phyloP scores from a whole-genome alignment of 306 rosid genomes.

The Alnus rubra region DNA sequence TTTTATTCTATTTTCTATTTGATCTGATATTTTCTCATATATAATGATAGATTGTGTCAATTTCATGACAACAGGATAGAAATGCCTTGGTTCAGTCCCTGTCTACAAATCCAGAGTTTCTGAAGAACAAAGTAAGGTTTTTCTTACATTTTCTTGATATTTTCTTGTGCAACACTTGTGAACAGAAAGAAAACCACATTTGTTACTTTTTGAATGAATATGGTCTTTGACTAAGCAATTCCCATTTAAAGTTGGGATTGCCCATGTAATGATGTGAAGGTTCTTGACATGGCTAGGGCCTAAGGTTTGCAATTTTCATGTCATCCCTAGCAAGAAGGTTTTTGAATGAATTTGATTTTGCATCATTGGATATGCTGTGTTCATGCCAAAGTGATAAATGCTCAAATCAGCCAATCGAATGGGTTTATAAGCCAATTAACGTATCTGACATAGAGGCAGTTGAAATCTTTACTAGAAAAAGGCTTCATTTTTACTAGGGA shows the following conservation, averaged over 20 bases:
- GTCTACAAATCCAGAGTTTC: conserved; percentile 85
- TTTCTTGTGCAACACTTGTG: conserved; percentile 8
- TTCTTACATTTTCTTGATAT: conserved; percentile 18
- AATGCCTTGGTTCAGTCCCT: conserved; percentile 77
- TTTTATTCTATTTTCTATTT: neutral
- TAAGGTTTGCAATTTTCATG: neutral
- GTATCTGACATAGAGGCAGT: neutral
- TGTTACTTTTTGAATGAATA: neutral
- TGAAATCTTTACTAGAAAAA: neutral
- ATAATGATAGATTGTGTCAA: neutral
- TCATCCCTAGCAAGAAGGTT: neutral
- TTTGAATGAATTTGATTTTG: neutral
- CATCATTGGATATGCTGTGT: neutral
- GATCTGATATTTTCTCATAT: neutral
- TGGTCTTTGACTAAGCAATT: neutral
- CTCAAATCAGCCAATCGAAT: neutral
- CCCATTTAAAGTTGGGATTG: neutral
- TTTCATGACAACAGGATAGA: conserved; percentile 65
- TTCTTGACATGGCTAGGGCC: neutral
- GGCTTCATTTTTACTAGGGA: neutral
- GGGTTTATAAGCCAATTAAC: neutral
- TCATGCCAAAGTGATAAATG: neutral
- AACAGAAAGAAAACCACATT: neutral
- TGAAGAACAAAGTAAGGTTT: conserved; percentile 71
- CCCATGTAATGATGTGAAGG: neutral